A percentile compares a stretch with the other conserved stretches of the same genome.
Conservation (phyloP, 2,329 filamentous ascomycete genomes). For the Monascus ruber region DNA sequence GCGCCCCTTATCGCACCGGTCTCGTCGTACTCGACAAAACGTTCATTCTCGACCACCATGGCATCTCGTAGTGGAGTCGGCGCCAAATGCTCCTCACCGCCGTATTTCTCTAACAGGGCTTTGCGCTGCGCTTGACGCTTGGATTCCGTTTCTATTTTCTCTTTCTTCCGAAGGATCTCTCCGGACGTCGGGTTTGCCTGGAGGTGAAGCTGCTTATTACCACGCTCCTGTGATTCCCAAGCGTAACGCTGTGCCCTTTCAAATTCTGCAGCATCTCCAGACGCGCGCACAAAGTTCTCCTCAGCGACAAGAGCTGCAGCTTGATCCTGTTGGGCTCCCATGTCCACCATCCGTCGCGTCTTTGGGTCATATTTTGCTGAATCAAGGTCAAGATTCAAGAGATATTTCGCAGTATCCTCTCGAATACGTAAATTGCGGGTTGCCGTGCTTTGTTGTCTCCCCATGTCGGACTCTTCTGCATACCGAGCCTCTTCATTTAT, state of each 20-base stretch:
- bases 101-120: slow-evolving; percentile 70
- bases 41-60: slow-evolving; percentile 68
- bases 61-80: slow-evolving; percentile 54
- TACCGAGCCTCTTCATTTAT: slow-evolving; percentile 50
- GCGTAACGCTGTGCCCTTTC: slow-evolving; percentile 81
- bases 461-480: slow-evolving; percentile 94
- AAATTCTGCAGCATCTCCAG: slow-evolving; percentile 87
- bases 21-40: slow-evolving; percentile 90
- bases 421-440: slow-evolving; percentile 83
- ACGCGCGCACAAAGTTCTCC: slow-evolving; percentile 79
- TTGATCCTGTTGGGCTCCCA: slow-evolving; percentile 66
- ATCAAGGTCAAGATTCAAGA: slow-evolving; percentile 87
- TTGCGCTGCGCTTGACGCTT: slow-evolving; percentile 58
- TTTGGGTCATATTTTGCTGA: slow-evolving; percentile 98
- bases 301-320: slow-evolving; percentile 78
- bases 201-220: slow-evolving; percentile 70
- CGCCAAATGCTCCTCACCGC: slow-evolving; percentile 51
- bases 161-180: slow-evolving; percentile 70
- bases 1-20: slow-evolving; percentile 80
- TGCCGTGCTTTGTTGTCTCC: slow-evolving; percentile 78
- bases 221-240: slow-evolving; percentile 86
- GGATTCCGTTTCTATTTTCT: slow-evolving; percentile 59
- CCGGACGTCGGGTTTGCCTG: slow-evolving; percentile 95
- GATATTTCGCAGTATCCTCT: slow-evolving; percentile 95
- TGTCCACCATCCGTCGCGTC: slow-evolving; percentile 79